These are phyloP conservation scores for Plasmopara viticola DNA, from an alignment of 352 stramenopile genomes.

Conservation along the genomic window DNA sequence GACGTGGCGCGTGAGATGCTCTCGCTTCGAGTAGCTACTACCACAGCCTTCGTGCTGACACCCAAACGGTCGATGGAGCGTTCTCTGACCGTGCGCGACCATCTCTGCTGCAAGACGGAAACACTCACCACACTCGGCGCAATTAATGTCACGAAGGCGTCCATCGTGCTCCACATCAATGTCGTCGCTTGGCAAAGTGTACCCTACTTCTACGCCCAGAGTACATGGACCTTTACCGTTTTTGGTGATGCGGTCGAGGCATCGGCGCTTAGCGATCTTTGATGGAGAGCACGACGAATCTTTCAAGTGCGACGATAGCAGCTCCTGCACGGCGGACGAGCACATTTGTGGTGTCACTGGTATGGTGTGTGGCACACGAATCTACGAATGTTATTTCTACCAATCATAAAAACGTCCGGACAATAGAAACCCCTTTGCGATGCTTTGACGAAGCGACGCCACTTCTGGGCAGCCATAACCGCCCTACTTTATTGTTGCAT, in stretches of 20 bases:
- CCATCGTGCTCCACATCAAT: neutral
- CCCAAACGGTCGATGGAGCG: conserved; percentile 26
- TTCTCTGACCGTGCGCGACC: conserved; percentile 13
- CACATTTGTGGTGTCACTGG: neutral
- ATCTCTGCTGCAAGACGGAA: conserved; percentile 6
- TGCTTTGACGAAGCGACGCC: conserved; percentile 11
- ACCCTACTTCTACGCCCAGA: too few relatives aligned
- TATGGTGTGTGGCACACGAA: neutral
- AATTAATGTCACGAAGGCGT: conserved; percentile 2
- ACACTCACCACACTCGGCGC: conserved; percentile 14
- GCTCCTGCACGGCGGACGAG: conserved; percentile 11
- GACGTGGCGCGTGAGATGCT: conserved; percentile 57
- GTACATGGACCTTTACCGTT: too few relatives aligned
- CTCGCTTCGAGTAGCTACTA: conserved; percentile 59
- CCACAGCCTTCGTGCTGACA: conserved; percentile 35
- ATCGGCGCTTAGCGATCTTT: too few relatives aligned
- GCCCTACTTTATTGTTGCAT: conserved; percentile 4
- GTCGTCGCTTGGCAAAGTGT: neutral
- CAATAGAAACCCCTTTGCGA: conserved; percentile 1
- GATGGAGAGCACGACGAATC: too few relatives aligned
- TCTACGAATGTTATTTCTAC: neutral
- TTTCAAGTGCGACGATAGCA: neutral
- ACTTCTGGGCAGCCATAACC: conserved; percentile 5
- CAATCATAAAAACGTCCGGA: too few relatives aligned
- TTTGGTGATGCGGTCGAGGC: too few relatives aligned